Conservation (phyloP, 73 alveolate genomes). For the Symbiodinium natans region DNA sequence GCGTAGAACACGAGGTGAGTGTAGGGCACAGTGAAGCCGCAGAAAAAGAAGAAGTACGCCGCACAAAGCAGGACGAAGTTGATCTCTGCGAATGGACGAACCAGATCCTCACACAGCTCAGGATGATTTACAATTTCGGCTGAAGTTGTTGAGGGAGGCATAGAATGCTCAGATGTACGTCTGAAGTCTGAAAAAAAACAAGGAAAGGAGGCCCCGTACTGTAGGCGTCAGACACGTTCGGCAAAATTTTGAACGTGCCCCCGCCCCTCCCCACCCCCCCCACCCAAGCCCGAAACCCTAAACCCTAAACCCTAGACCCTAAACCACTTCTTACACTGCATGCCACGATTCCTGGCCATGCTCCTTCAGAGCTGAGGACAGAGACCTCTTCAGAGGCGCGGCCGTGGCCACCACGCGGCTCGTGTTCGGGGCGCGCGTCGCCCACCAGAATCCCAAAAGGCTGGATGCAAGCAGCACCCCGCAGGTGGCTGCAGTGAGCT, state of each 20-base stretch:
- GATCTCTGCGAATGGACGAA: neutral
- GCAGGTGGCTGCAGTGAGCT: neutral
- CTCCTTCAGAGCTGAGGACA: neutral
- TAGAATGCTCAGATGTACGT: too few relatives aligned
- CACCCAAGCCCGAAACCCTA: neutral
- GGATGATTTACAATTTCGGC: too few relatives aligned
- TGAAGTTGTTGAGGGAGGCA: too few relatives aligned
- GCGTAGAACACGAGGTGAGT: neutral
- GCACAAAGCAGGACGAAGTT: neutral
- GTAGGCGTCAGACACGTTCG: too few relatives aligned
- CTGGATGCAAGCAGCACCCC: neutral
- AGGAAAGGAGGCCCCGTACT: too few relatives aligned
- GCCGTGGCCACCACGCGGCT: neutral
- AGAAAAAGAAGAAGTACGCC: slow-evolving; percentile 8
- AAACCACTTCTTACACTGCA: neutral
- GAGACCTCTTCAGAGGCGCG: neutral
- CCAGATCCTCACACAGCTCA: neutral
- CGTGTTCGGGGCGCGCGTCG: neutral
- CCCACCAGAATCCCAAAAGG: neutral
- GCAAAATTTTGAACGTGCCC: too few relatives aligned
- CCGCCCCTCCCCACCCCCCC: too few relatives aligned
- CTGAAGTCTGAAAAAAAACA: too few relatives aligned
- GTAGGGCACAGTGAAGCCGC: slow-evolving; percentile 4
- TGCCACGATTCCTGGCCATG: neutral
- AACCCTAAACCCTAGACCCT: neutral